Evolutionary conservation across 805 yeast genomes (phyloP).

Genomic region (Barnettozyma sucrosica): DNA sequence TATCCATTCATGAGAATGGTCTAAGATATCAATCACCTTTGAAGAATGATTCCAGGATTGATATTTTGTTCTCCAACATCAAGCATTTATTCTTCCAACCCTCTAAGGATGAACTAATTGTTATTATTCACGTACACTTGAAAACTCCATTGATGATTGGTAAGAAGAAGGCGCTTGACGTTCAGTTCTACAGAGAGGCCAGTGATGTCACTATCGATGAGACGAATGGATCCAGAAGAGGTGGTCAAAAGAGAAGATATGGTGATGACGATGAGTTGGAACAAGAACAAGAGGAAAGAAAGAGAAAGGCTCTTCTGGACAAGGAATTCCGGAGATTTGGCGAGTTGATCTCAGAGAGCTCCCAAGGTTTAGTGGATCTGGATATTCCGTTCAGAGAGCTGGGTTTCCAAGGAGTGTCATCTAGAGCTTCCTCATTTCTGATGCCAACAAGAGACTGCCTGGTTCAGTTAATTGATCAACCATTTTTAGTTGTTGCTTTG

Average conservation of each 20-base stretch:
- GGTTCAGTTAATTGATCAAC: slow-evolving; percentile 90
- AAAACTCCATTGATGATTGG: slow-evolving; percentile 93
- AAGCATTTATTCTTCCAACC: slow-evolving; percentile 95
- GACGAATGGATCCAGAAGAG: slow-evolving; percentile 86
- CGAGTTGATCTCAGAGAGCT: slow-evolving; percentile 84
- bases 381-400: slow-evolving; percentile 94
- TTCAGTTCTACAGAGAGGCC: slow-evolving; percentile 95
- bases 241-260: slow-evolving; percentile 65
- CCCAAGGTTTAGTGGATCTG: slow-evolving; percentile 76
- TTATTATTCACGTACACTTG: slow-evolving; percentile 86
- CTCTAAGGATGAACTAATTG: slow-evolving; percentile 89
- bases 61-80: slow-evolving; percentile 82
- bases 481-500: slow-evolving; percentile 85
- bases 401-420: slow-evolving; percentile 97
- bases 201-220: slow-evolving; percentile 95
- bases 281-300: slow-evolving; percentile 97
- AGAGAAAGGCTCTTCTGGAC: slow-evolving; percentile 84
- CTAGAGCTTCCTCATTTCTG: slow-evolving; percentile 87
- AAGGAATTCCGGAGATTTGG: slow-evolving; percentile 87
- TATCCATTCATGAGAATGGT: slow-evolving; percentile 94
- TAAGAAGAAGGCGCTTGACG: slow-evolving; percentile 89
- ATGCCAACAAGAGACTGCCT: slow-evolving; percentile 97
- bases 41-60: slow-evolving; percentile 80
- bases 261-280: slow-evolving; percentile 98
- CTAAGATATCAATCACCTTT: slow-evolving; percentile 85